Evolutionary conservation across 805 yeast genomes (phyloP), one percentile per base, ranked within the genome.

Genomic region (Nakazawaea holstii): DNA sequence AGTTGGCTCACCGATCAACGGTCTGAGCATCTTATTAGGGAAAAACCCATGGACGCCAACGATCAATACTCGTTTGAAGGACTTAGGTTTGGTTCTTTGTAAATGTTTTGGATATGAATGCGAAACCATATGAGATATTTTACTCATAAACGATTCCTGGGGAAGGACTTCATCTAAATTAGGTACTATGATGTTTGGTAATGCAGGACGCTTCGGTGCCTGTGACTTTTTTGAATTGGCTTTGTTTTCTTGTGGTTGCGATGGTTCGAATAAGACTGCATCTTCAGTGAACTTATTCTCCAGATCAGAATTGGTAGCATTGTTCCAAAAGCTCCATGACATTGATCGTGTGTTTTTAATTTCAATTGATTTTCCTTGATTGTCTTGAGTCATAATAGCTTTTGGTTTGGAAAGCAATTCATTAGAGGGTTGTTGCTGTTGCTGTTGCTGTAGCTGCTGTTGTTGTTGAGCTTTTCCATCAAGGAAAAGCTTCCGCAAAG

Each of bases 41-140:
- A 94, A 92, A 59, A 91, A 92, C 0, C 99, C 99, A 67, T 92
- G 99, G 1, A 92, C 91, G 0, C 99, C 99, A 49, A 92, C 80
- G 32, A 94, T 84, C 29, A 92, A 74, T 0, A 87, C 87, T 52
- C 81, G 79, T 49, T 77, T 76, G 47, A 77, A 54, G 1, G 14
- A 27, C 3, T 55, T 50, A 0, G 69, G 58, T 29, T 43, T 28
- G 49, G 45, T 8, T 43, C 49, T 41, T 17, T 46, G 43, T 32
- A 49, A 39, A 24, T 43, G 47, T 33, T 27, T 41, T 10, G 51
- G 50, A 32, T 28, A 28, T 11, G 32, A 9, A 33, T 32, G 42
- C 3, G 47, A 33, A 7, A 48, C 36, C 29, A 27, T 31, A 27
- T 39, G 40, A 9, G 32, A 30, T 15, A 40, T 7, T 20, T 46